Base-by-base conservation (phyloP, 441 rosid species). In the Viola pubescens region DNA sequence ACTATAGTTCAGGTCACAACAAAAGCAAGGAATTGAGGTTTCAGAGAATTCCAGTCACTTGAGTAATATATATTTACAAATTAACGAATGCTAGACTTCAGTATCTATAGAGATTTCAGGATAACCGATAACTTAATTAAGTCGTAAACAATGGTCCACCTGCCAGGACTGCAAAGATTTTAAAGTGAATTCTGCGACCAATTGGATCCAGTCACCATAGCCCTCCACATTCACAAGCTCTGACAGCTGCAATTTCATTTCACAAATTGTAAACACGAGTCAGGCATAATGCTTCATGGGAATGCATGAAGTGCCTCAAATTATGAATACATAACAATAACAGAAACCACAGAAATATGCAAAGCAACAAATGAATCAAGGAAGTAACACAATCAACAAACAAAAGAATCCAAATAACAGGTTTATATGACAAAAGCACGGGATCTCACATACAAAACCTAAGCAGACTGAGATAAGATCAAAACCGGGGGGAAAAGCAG, bases 181-280 rank as follows among this genome's bases (percentile, higher is more conserved):
- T 54, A 95, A 77, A 44, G 98, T 95, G 77, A 95, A 91, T 59
- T 89, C 96, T 7, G 99, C 99, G 43, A 95, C 94, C 77, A 91
- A 73, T 40, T 70, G 94, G 79, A 95, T 95, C 99, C 99, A 95
- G 57, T 91, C 99, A 77, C 94, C 77, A 56, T 95, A 95, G 60
- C 98, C 98, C 57, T 91, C 97, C 77, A 91, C 84, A 66, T 83
- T 95, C 79, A 91, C 95, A 73, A 95, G 97, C 83, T 95, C 99
- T 45, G 97, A 88, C 76, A 95, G 75, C 98, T 95, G 91, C 76
- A 69, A 75, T 60, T 74, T 63, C 54, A 78, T 64, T 60, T 67
- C 47, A 69, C 54, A 54, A 56, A 72, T 61, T 50, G 50, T 54
- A 46, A 72, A 64, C 34, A 26, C 40, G 49, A 34, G 7, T 42